Evolutionary conservation across 2,329 filamentous ascomycete species (phyloP), one percentile per base, ranked within the genome.

Genomic region (Xylogone sp.): DNA sequence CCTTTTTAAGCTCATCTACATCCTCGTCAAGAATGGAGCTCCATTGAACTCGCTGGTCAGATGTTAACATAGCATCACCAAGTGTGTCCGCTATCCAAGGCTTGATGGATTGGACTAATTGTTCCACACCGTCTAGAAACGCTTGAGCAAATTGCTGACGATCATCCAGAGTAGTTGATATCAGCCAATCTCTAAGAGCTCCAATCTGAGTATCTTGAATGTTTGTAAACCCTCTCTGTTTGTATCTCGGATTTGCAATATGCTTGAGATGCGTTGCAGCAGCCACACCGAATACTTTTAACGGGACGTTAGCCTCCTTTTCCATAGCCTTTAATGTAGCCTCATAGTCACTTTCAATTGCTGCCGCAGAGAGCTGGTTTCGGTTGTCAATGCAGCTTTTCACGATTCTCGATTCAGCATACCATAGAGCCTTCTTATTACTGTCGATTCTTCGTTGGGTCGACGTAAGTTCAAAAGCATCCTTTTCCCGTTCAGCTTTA

Each of bases 61-160:
- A 9, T 2, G 46, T 1, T 45, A 60, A 49, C 27, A 57, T 57
- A n/a, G 24, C 43, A 22, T 56, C 53, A 18, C 27, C 48, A 22
- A 46, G 50, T 3, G 39, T 53, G 31, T 55, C 43, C 16, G 44
- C 18, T 3, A 53, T 43, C 59, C 57, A 58, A 20, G 44, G 34
- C 3, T 44, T 39, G 9, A 56, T 46, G 1, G 43, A 42, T 2
- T 18, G n/a, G 2, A 54, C 16, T 4, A 55, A 49, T n/a, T 42
- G 42, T 18, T 48, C 45, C 18, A 59, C 48, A 16, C 52, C 56
- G 16, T 54, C 43, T 3, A 57, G 49, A 45, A 58, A 59, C 45
- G 31, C 13, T 16, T 49, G 27, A 5, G 54, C 48, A 47, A 49
- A 49, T 3, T 43, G 29, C 3, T 52, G 42, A 1, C 57, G 53